Base-by-base conservation (phyloP, 495 filamentous ascomycete species). In the Trichoderma gamsii region DNA sequence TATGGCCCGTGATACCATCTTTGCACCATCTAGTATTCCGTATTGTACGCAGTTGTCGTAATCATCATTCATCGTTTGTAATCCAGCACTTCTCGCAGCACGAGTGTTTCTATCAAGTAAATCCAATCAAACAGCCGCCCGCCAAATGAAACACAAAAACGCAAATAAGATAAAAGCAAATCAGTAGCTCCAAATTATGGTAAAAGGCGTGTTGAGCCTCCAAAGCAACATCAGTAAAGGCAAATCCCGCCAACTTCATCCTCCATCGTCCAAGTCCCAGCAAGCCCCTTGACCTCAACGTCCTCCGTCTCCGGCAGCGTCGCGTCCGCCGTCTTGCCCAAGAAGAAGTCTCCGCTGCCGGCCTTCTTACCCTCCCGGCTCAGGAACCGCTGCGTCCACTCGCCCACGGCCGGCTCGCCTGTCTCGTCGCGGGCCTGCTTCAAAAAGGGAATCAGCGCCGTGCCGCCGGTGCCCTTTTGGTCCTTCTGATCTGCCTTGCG, bases 401-500 rank as follows among this genome's bases (percentile, higher is more conserved):
- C 83, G 71, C 94, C 90, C 27, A 97, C 88, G 12, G 93, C 91
- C 11, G 92, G 91, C 76, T 98, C 95, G 51, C 92, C 90, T 6
- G 94, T 98, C 81, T 99, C 95, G 73, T 98, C 94, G 4, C 94
- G 84, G 3, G 94, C 93, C 76, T 98, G 94, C 74, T 96, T 96
- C 65, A 98, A 80, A 75, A 98, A 98, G 0, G 93, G 91, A 67
- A 97, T 97, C 69, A 98, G 79, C 2, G 92, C 89, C 0, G 94
- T 97, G 9, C 94, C 94, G 25, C 95, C 95, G 0, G 95, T 99
- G 27, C 95, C 95, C 43, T 88, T 91, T 15, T 70, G 68, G 3
- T 46, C 67, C 44, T 68, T 65, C 41, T 72, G 63, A 25, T 70
- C 67, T 9, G 68, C n/a, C 69, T 79, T 80, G 59, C 76, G 81